These are phyloP conservation scores for Terfezia boudieri DNA, from an alignment of 495 filamentous ascomycete species.

Conservation along the genomic window DNA sequence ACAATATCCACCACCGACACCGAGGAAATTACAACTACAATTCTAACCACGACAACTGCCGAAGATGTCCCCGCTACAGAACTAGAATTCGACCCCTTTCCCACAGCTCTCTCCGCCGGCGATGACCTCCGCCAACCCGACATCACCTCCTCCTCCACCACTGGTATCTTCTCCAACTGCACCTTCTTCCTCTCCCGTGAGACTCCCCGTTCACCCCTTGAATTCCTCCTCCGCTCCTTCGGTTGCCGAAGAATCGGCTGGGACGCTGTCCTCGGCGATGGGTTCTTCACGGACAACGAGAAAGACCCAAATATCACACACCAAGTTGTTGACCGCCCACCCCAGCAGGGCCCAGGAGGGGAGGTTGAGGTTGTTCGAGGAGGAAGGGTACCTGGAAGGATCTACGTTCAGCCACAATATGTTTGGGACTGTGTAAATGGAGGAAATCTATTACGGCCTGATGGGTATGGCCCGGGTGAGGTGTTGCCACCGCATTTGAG, in stretches of 20 bases:
- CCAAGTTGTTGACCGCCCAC: conserved; percentile 79
- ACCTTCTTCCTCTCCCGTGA: conserved; percentile 89
- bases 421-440: conserved; percentile 92
- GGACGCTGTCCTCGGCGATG: conserved; percentile 73
- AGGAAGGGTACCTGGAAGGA: conserved; percentile 61
- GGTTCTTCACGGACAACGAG: conserved; percentile 77
- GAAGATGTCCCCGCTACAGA: conserved; percentile 28
- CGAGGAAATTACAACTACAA: conserved; percentile 22
- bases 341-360: conserved; percentile 32
- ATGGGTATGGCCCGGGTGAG: conserved; percentile 75
- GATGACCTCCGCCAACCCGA: conserved; percentile 66
- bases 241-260: conserved; percentile 92
- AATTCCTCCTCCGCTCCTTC: conserved; percentile 84
- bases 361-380: conserved; percentile 24
- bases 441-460: conserved; percentile 62
- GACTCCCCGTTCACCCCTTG: conserved; percentile 69
- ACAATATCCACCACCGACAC: conserved; percentile 16
- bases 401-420: conserved; percentile 93
- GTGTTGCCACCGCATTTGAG: conserved; percentile 82
- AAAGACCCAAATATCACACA: conserved; percentile 74
- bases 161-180: conserved; percentile 59
- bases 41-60: conserved; percentile 22
- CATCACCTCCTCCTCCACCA: conserved; percentile 29
- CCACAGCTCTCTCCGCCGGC: conserved; percentile 38
- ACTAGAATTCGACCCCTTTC: conserved; percentile 72